Percentiles rank a stretch among this genome's conserved stretches.
Conservation (phyloP, 2,329 filamentous ascomycete species). For the Aureobasidium sp. region DNA sequence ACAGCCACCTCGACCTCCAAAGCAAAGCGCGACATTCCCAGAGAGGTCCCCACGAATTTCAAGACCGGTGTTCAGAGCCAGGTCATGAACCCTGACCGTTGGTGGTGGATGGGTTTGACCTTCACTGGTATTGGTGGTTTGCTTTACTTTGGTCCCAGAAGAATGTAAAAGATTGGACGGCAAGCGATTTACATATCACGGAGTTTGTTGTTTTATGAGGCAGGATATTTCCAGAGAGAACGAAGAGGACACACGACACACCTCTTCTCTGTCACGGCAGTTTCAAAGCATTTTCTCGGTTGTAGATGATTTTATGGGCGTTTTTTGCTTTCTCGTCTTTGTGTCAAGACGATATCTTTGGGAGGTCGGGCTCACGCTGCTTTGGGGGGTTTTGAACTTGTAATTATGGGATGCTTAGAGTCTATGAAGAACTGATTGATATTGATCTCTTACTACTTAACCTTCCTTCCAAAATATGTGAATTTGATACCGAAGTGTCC, state of each 20-base stretch:
- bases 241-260: neutral
- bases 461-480: neutral
- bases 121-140: conserved; percentile 42
- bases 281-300: neutral
- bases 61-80: conserved; percentile 27
- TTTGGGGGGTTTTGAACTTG: neutral
- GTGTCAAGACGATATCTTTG: neutral
- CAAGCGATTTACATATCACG: neutral
- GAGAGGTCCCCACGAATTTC: conserved; percentile 35
- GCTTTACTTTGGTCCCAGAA: conserved; percentile 38
- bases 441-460: neutral
- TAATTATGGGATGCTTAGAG: neutral
- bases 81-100: conserved; percentile 35
- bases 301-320: neutral
- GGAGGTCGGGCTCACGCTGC: neutral
- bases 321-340: neutral
- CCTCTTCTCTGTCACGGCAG: neutral
- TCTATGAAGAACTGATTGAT: neutral
- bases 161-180: conserved; percentile 16
- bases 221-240: neutral
- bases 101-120: conserved; percentile 46
- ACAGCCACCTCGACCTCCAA: conserved; percentile 26
- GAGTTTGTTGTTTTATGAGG: neutral
- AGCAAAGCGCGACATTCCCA: conserved; percentile 20
- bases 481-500: neutral